Base-by-base conservation (phyloP, 2,329 filamentous ascomycete species). In the Ophiosphaerella narmari region DNA sequence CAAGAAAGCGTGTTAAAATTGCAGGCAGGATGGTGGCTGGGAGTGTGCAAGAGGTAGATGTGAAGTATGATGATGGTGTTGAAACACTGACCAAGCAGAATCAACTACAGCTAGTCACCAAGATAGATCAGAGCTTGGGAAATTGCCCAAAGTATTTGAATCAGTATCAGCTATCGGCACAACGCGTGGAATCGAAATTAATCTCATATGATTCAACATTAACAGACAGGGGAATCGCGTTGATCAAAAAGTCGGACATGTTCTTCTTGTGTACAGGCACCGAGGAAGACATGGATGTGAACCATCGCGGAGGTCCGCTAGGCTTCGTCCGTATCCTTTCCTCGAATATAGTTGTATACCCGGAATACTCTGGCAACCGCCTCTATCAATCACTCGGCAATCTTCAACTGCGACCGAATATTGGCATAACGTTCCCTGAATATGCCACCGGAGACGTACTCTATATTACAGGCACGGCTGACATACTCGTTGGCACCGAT, bases 61-160 rank as follows among this genome's bases (percentile, higher is more conserved):
- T 70, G 11, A 62, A 72, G 23, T 32, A 32, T 33, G 55, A 70
- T 14, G 55, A 57, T 26, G 67, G 71, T 46, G 63, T 50, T 0
- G 32, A 32, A 3, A 34, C 62, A 0, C 46, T 54, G 1, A 38
- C 50, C 14, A 54, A 50, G 26, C 64, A 68, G 39, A 67, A 70
- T 3, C 72, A 79, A 49, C 70, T 82, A 2, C 82, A 86, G 59
- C 74, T 93, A 32, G 85, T 87, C 12, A 77, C 91, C 38, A 81
- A 82, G 35, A 84, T 95, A 48, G 81, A 87, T 29, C 86, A 89
- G 70, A 88, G 85, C 57, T 65, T 95, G 7, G 83, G 89, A 0
- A 95, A 94, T 62, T 95, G 90, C 62, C 90, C 91, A 1, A 96
- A 96, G 72, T 96, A 96, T 62, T 68, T 96, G 31, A 94, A 93